Conservation (phyloP, 768 basidiomycete species). For the Pluteus cervinus region DNA sequence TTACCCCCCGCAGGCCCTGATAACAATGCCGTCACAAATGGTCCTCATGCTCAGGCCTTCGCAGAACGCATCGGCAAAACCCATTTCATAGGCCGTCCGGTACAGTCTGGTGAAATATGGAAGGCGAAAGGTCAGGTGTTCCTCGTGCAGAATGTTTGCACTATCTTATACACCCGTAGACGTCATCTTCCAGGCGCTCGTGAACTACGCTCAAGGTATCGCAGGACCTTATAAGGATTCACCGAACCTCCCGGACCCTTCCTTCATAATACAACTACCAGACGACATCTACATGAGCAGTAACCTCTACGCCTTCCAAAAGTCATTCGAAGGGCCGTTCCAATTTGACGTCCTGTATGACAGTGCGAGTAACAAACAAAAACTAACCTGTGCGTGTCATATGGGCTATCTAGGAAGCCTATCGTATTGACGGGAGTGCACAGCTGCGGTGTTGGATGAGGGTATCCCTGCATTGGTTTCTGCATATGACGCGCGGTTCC, state of each 20-base stretch:
- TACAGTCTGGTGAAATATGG: slow-evolving; percentile 69
- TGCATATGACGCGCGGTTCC: slow-evolving; percentile 64
- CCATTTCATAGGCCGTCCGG: slow-evolving; percentile 57
- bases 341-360: slow-evolving; percentile 90
- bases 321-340: slow-evolving; percentile 77
- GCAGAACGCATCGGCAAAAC: slow-evolving; percentile 61
- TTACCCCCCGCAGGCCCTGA: slow-evolving; percentile 40
- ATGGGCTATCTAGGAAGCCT: neutral
- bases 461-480: slow-evolving; percentile 63
- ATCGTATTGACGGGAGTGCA: slow-evolving; percentile 4
- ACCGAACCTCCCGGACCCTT: slow-evolving; percentile 63
- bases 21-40: slow-evolving; percentile 49
- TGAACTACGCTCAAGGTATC: slow-evolving; percentile 48
- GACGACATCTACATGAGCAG: slow-evolving; percentile 67
- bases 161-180: slow-evolving; percentile 35
- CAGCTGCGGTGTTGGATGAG: slow-evolving; percentile 60
- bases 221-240: slow-evolving; percentile 52
- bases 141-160: neutral
- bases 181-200: slow-evolving; percentile 52
- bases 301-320: slow-evolving; percentile 86
- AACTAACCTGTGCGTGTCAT: slow-evolving; percentile 51
- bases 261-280: slow-evolving; percentile 69
- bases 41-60: slow-evolving; percentile 54
- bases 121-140: slow-evolving; percentile 65
- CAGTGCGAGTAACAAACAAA: slow-evolving; percentile 59